phyloP scores from a whole-genome alignment of 805 yeast genomes.

The Yarrowia alimentaria region DNA sequence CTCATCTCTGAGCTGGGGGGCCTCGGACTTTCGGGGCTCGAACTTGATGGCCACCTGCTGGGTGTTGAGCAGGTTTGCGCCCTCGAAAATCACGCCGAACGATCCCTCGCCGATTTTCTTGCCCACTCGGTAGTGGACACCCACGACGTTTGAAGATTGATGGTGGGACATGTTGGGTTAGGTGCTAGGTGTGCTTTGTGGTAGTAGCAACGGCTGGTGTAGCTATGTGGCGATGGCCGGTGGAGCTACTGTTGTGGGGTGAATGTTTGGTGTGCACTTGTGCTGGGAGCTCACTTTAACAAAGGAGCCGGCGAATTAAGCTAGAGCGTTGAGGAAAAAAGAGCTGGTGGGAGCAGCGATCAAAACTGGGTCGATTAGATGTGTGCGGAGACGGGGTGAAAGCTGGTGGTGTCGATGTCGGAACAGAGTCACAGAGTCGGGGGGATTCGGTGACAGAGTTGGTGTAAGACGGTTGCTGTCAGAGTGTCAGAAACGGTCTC shows the following conservation, averaged over 20 bases:
- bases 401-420: background rate
- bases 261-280: background rate
- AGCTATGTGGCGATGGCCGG: background rate
- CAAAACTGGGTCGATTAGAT: no score
- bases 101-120: slow-evolving; percentile 98
- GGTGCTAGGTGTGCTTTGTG: no score
- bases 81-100: slow-evolving; percentile 96
- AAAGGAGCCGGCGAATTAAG: no score
- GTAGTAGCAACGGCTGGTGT: no score
- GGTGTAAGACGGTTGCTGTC: no score
- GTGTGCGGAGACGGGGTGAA: no score
- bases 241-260: background rate
- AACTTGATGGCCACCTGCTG: slow-evolving; percentile 95
- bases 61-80: slow-evolving; percentile 85
- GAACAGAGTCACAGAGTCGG: no score
- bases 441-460: background rate
- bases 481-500: no score
- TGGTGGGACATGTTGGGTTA: slow-evolving; percentile 32
- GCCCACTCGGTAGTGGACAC: slow-evolving; percentile 94
- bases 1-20: slow-evolving; percentile 96
- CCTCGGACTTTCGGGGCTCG: slow-evolving; percentile 92
- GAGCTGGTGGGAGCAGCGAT: no score
- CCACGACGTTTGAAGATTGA: slow-evolving; percentile 63
- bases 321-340: no score
- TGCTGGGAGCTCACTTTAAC: no score